phyloP scores from a whole-genome alignment of 2,329 filamentous ascomycete species.

The Pseudogymnoascus sp. region DNA sequence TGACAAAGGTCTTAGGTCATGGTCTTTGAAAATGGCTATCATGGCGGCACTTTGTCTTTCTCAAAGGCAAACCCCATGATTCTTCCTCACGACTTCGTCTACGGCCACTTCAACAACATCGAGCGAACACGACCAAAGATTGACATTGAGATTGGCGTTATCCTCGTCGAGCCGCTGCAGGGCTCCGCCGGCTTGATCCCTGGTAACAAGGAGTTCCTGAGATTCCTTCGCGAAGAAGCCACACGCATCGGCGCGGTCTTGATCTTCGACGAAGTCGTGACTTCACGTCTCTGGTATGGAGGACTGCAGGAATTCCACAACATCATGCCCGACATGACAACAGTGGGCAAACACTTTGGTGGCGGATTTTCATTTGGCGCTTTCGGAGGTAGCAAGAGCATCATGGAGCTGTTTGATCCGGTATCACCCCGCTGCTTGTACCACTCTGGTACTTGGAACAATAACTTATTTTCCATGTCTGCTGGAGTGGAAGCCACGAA shows the following conservation, averaged over 20 bases:
- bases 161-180: conserved; percentile 59
- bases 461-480: conserved; percentile 52
- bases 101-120: conserved; percentile 53
- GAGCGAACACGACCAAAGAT: conserved; percentile 30
- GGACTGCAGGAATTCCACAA: conserved; percentile 38
- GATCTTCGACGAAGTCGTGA: conserved; percentile 65
- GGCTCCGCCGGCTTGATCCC: conserved; percentile 50
- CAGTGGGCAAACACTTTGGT: conserved; percentile 56
- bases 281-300: conserved; percentile 44
- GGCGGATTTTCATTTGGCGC: conserved; percentile 58
- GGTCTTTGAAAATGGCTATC: conserved; percentile 13
- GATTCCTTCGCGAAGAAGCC: conserved; percentile 10
- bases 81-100: conserved; percentile 40
- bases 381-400: conserved; percentile 49
- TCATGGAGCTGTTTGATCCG: conserved; percentile 50
- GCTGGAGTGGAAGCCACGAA: conserved; percentile 3
- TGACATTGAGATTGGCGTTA: conserved; percentile 30
- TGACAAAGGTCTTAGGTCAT: background rate
- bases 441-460: conserved; percentile 59
- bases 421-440: conserved; percentile 32
- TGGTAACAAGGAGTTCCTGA: conserved; percentile 24
- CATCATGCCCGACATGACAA: conserved; percentile 51
- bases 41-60: conserved; percentile 31
- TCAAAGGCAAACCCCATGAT: conserved; percentile 16
- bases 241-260: conserved; percentile 41